Conservation (phyloP, 805 yeast genomes). For the Candida maesae region DNA sequence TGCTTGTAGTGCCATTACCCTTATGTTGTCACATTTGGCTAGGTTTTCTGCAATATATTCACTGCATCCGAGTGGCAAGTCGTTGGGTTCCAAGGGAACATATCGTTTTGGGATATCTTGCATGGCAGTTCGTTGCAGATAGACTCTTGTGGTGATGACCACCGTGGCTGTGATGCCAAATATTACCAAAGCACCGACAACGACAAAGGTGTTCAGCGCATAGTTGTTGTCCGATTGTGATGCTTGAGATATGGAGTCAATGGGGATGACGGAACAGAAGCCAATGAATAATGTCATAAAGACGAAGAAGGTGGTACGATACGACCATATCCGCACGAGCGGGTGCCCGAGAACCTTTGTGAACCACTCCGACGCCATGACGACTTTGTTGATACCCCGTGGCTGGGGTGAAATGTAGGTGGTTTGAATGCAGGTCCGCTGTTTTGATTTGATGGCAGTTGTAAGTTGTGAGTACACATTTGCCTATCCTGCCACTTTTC, state of each 20-base stretch:
- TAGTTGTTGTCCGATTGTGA: conserved; percentile 53
- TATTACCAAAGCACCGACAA: conserved; percentile 64
- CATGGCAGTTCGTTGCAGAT: conserved; percentile 52
- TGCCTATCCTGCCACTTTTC: too few species aligned
- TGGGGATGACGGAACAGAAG: conserved; percentile 67
- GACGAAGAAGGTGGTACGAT: conserved; percentile 41
- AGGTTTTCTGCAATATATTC: conserved; percentile 38
- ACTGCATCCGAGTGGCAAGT: conserved; percentile 48
- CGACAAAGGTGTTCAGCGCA: conserved; percentile 78
- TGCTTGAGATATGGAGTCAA: conserved; percentile 69
- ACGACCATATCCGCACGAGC: conserved; percentile 36
- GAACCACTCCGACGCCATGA: conserved; percentile 3
- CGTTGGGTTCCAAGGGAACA: conserved; percentile 61
- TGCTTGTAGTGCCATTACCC: conserved; percentile 37
- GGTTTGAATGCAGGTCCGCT: too few species aligned
- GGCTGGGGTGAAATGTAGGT: too few species aligned
- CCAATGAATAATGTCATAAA: conserved; percentile 44
- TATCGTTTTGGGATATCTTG: conserved; percentile 78
- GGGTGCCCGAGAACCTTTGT: conserved; percentile 9
- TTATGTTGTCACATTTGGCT: conserved; percentile 39
- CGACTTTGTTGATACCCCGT: too few species aligned
- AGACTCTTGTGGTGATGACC: conserved; percentile 56
- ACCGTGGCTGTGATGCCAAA: conserved; percentile 48
- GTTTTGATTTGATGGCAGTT: neutral
- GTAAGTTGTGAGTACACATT: too few species aligned